These are phyloP conservation scores for Clitoria ternatea DNA, from an alignment of 306 rosid genomes.

Conservation along the genomic window DNA sequence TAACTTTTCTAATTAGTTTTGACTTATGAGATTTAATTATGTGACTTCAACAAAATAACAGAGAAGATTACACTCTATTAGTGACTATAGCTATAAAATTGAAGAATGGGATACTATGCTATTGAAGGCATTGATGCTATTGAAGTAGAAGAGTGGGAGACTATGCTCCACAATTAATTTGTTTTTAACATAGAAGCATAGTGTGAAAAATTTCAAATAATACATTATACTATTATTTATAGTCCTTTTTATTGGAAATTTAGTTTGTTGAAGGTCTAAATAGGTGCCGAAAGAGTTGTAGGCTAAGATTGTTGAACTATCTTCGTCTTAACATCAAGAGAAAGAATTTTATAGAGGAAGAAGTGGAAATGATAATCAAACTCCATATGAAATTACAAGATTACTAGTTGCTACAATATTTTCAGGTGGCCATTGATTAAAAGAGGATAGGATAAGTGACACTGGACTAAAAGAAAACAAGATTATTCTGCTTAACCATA, in stretches of 20 bases:
- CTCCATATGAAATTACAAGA: conserved; percentile 32
- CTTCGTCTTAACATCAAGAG: conserved; percentile 62
- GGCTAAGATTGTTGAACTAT: conserved; percentile 62
- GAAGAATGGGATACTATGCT: too few relatives aligned
- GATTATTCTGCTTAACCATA: too few relatives aligned
- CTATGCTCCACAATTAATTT: background rate
- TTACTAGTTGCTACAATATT: background rate
- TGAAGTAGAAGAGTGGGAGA: background rate
- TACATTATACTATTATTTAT: background rate
- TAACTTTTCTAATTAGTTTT: background rate
- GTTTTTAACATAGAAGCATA: background rate
- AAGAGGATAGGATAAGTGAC: too few relatives aligned
- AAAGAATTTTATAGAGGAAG: conserved; percentile 51
- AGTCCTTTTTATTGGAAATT: background rate
- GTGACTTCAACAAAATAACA: too few relatives aligned
- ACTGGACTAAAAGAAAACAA: too few relatives aligned
- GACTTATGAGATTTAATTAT: background rate
- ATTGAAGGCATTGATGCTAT: background rate
- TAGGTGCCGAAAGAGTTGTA: conserved; percentile 62
- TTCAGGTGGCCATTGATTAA: conserved; percentile 62
- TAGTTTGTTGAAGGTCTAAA: conserved; percentile 42
- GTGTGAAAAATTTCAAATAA: background rate
- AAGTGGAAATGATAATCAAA: conserved; percentile 53
- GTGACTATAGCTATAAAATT: too few relatives aligned
- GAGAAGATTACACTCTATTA: background rate